Percentiles rank a stretch among this genome's conserved stretches.
Evolutionary conservation across 495 filamentous ascomycete genomes (phyloP).

Genomic region (Aspergillus ostianus): DNA sequence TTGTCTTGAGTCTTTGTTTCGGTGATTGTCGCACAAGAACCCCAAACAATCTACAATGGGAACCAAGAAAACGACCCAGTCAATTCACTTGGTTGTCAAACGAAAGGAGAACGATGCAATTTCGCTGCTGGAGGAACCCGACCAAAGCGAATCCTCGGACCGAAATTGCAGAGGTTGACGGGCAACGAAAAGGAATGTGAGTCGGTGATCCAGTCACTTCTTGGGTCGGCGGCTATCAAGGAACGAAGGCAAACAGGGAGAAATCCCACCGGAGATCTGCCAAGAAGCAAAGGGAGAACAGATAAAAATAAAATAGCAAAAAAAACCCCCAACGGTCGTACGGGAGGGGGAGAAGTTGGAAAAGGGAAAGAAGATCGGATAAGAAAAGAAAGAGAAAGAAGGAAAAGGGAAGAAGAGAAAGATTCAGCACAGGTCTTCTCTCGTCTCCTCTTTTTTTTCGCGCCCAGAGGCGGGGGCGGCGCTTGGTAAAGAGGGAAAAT

Average conservation of each 20-base stretch:
- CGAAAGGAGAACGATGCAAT: background rate
- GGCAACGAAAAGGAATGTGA: constrained; percentile 45
- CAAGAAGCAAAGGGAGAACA: constrained; percentile 22
- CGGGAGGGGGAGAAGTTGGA: background rate
- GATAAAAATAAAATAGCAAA: constrained; percentile 13
- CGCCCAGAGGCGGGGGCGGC: background rate
- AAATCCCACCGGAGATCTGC: constrained; percentile 12
- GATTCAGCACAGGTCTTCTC: background rate
- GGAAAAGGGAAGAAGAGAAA: constrained; percentile 4
- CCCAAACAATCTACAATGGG: background rate
- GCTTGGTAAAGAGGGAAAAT: background rate
- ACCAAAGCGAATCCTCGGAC: background rate
- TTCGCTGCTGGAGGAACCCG: background rate
- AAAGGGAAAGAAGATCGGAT: constrained; percentile 15
- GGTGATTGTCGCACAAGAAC: background rate
- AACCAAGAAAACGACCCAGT: constrained; percentile 9
- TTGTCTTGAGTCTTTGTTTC: background rate
- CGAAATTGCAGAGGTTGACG: constrained; percentile 23
- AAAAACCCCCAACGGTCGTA: constrained; percentile 1
- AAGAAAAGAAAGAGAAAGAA: constrained; percentile 9
- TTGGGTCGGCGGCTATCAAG: constrained; percentile 15
- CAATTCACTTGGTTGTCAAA: background rate
- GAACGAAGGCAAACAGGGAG: constrained; percentile 16
- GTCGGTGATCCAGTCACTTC: constrained; percentile 33
- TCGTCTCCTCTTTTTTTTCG: background rate